Evolutionary conservation across 2,329 filamentous ascomycete genomes (phyloP).

Genomic region (Ascochyta lentis): DNA sequence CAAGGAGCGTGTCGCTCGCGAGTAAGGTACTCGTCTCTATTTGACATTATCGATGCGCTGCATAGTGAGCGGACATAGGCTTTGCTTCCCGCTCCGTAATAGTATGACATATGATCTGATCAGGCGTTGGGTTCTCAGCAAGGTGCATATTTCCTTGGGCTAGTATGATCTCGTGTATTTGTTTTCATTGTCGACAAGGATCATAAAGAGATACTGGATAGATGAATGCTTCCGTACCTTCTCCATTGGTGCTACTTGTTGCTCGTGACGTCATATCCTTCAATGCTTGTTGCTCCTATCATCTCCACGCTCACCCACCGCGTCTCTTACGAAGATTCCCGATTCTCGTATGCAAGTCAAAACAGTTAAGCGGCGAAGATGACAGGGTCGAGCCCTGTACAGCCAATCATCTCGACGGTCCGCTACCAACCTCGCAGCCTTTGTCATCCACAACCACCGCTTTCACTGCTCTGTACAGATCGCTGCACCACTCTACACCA

Average conservation of each 20-base stretch:
- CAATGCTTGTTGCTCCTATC: not conserved
- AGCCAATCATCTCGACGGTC: too few relatives aligned
- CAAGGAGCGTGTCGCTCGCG: slow-evolving; percentile 46
- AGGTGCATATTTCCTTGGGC: slow-evolving; percentile 24
- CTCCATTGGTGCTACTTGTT: not conserved
- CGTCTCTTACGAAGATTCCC: too few relatives aligned
- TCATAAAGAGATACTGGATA: slow-evolving; percentile 8
- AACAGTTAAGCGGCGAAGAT: too few relatives aligned
- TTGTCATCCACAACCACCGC: too few relatives aligned
- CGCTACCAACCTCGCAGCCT: too few relatives aligned
- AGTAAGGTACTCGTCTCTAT: slow-evolving; percentile 26
- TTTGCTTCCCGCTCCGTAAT: slow-evolving; percentile 12
- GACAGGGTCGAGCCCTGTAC: too few relatives aligned
- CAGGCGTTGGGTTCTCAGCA: slow-evolving; percentile 15
- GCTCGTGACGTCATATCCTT: not conserved
- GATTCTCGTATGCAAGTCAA: too few relatives aligned
- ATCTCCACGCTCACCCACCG: too few relatives aligned
- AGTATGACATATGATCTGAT: slow-evolving; percentile 16
- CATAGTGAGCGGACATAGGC: slow-evolving; percentile 9
- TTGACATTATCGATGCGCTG: slow-evolving; percentile 6
- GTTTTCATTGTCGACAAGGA: slow-evolving; percentile 4
- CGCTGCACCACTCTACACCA: too few relatives aligned
- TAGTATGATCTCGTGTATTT: slow-evolving; percentile 9
- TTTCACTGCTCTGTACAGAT: too few relatives aligned
- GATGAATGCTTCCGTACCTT: slow-evolving; percentile 3